A percentile compares a stretch with the other conserved stretches of the same genome.
These are phyloP conservation scores for Simplicillium aogashimaense DNA, from an alignment of 2,329 filamentous ascomycete species.

Conservation along the genomic window DNA sequence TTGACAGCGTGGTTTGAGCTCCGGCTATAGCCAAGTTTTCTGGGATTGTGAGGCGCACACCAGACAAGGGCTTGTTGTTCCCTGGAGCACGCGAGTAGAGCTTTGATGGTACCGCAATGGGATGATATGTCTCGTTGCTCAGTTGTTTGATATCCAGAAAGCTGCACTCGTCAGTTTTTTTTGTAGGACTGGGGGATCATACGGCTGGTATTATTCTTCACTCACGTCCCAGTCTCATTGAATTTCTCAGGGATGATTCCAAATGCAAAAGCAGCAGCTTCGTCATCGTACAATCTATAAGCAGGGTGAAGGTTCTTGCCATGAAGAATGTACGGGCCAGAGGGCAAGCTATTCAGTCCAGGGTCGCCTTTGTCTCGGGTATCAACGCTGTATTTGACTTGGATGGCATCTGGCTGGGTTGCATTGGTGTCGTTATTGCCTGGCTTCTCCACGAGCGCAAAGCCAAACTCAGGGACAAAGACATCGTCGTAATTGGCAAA, in stretches of 20 bases:
- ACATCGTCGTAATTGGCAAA: slow-evolving; percentile 27
- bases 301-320: slow-evolving; percentile 30
- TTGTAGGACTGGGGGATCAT: neutral
- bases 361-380: slow-evolving; percentile 6
- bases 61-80: slow-evolving; percentile 22
- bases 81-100: slow-evolving; percentile 20
- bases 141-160: slow-evolving; percentile 19
- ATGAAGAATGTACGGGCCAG: slow-evolving; percentile 30
- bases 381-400: slow-evolving; percentile 5
- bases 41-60: slow-evolving; percentile 23
- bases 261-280: slow-evolving; percentile 22
- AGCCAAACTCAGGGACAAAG: slow-evolving; percentile 26
- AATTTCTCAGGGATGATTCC: slow-evolving; percentile 26
- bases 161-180: slow-evolving; percentile 9
- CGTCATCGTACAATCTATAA: slow-evolving; percentile 29
- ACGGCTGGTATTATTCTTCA: neutral
- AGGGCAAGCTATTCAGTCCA: slow-evolving; percentile 18
- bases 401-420: neutral
- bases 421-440: slow-evolving; percentile 9
- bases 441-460: slow-evolving; percentile 27
- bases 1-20: slow-evolving; percentile 45
- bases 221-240: slow-evolving; percentile 15
- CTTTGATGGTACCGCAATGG: slow-evolving; percentile 26
- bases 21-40: slow-evolving; percentile 31
- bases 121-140: slow-evolving; percentile 13